phyloP scores from a whole-genome alignment of 2,329 filamentous ascomycete genomes.

The Ophiostoma australiae region DNA sequence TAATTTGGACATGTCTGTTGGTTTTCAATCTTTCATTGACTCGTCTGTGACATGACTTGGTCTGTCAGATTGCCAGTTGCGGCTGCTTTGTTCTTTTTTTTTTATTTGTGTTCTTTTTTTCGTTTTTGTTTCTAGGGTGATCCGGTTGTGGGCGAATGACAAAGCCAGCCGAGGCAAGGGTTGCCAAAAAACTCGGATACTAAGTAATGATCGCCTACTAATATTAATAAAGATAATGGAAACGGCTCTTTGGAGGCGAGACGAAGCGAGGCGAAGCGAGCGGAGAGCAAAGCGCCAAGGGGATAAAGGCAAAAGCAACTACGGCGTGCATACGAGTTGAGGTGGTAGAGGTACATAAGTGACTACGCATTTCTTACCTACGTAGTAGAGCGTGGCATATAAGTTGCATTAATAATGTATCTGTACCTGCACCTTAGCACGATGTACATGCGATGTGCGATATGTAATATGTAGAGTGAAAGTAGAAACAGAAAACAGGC shows the following conservation, averaged over 20 bases:
- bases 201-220: background rate
- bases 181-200: background rate
- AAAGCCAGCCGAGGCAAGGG: background rate
- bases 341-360: background rate
- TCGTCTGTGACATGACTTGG: background rate
- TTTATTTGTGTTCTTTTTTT: background rate
- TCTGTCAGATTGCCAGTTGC: no score
- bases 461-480: background rate
- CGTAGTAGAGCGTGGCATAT: constrained; percentile 1
- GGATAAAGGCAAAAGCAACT: constrained; percentile 8
- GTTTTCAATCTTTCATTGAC: background rate
- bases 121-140: background rate
- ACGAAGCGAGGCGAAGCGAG: constrained; percentile 15
- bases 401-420: background rate
- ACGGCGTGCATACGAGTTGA: background rate
- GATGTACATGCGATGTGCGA: background rate
- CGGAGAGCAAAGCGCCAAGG: background rate
- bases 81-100: no score
- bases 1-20: background rate
- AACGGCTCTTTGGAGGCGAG: constrained; percentile 12
- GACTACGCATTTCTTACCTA: background rate
- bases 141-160: background rate
- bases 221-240: background rate
- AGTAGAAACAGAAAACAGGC: background rate
- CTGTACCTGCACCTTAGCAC: background rate